These are phyloP conservation scores for Cyclotella sp. DNA, from an alignment of 108 stramenopile genomes.

Conservation along the genomic window DNA sequence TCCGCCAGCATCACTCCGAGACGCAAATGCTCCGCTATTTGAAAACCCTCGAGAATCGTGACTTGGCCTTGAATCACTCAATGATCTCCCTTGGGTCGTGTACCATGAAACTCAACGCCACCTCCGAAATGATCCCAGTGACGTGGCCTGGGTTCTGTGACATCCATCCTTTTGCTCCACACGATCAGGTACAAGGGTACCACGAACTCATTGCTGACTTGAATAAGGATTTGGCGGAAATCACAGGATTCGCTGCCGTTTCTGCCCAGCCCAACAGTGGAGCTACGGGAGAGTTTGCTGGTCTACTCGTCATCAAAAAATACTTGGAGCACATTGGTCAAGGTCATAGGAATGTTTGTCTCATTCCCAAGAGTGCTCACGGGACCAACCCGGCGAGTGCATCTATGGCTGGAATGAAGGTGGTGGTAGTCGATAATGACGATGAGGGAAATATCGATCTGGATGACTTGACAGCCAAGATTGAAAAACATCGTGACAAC, in stretches of 20 bases:
- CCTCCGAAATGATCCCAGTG: slow-evolving; percentile 98
- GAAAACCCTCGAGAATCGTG: slow-evolving; percentile 95
- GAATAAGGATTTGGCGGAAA: slow-evolving; percentile 94
- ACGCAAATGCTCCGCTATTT: slow-evolving; percentile 99
- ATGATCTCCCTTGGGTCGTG: slow-evolving; percentile 99
- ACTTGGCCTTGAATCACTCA: slow-evolving; percentile 96
- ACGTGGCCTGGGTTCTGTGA: slow-evolving; percentile 96
- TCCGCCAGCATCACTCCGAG: slow-evolving; percentile 95
- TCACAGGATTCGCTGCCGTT: slow-evolving; percentile 99
- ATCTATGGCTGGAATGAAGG: slow-evolving; percentile 96
- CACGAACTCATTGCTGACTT: slow-evolving; percentile 94
- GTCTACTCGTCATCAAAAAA: slow-evolving; percentile 91
- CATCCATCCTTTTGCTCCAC: slow-evolving; percentile 98
- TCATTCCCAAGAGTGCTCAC: slow-evolving; percentile 98
- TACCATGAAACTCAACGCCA: slow-evolving; percentile 99
- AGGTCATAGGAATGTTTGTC: slow-evolving; percentile 95
- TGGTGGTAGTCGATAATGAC: slow-evolving; percentile 96
- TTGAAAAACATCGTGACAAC: slow-evolving; percentile 89
- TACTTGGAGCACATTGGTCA: slow-evolving; percentile 89
- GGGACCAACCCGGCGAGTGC: slow-evolving; percentile 99
- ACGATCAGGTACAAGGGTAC: slow-evolving; percentile 93
- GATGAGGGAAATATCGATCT: slow-evolving; percentile 94
- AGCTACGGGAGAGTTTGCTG: slow-evolving; percentile 98
- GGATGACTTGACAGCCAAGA: slow-evolving; percentile 91
- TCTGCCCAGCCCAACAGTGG: slow-evolving; percentile 98